Evolutionary conservation across 129 eudicot species (phyloP).

Genomic region (Rutidosis leptorrhynchoides): DNA sequence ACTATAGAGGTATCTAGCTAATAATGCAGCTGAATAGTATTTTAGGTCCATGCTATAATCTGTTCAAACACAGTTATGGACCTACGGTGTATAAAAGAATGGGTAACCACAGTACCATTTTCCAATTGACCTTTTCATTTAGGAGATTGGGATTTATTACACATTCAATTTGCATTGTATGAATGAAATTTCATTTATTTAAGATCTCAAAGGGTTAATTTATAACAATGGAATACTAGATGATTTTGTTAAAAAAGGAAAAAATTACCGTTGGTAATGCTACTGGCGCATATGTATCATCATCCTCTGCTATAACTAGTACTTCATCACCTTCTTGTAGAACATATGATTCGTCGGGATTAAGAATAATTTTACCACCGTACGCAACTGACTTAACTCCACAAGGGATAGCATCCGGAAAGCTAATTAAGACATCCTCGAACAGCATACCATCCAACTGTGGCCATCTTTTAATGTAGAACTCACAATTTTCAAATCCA

Average conservation of each 20-base stretch:
- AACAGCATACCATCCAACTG: conserved; percentile 82
- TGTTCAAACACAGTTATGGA: conserved; percentile 11
- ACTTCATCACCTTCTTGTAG: conserved; percentile 88
- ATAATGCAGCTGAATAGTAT: not conserved
- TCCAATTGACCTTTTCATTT: conserved; percentile 4
- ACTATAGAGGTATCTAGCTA: not conserved
- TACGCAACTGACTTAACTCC: conserved; percentile 64
- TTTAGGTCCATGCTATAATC: not conserved
- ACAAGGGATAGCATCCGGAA: conserved; percentile 88
- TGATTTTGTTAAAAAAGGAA: conserved; percentile 22
- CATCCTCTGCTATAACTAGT: conserved; percentile 88
- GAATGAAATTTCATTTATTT: not conserved
- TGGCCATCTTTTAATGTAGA: conserved; percentile 83
- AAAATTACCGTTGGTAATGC: conserved; percentile 70
- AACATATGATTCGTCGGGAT: conserved; percentile 80
- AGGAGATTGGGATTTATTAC: not conserved
- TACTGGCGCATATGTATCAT: conserved; percentile 73
- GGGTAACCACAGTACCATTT: conserved; percentile 12
- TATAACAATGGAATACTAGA: not conserved
- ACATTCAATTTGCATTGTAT: not conserved
- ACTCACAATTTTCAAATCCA: conserved; percentile 86
- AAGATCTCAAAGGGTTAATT: conserved; percentile 6
- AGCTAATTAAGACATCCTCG: conserved; percentile 82
- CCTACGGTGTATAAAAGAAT: conserved; percentile 1
- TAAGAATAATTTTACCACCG: conserved; percentile 72